phyloP scores from a whole-genome alignment of 148 eudicot genomes.

The Chenopodium suecicum region DNA sequence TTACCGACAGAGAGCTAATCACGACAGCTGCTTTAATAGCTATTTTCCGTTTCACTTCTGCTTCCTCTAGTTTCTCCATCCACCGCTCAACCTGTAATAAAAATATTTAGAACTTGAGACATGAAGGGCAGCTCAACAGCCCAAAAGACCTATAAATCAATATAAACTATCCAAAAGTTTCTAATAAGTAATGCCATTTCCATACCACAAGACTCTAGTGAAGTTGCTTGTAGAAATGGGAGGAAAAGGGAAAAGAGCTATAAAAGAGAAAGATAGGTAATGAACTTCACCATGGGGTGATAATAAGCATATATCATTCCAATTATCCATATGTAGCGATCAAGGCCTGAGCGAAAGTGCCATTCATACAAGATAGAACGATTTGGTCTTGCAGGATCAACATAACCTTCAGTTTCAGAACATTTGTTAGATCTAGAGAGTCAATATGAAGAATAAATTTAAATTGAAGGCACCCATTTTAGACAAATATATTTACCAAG shows the following conservation, averaged over 20 bases:
- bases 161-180: background rate
- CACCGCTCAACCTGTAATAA: constrained; percentile 76
- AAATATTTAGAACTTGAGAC: constrained; percentile 11
- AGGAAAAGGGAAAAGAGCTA: background rate
- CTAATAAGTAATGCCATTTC: background rate
- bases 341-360: constrained; percentile 97
- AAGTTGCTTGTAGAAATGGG: no score
- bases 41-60: constrained; percentile 60
- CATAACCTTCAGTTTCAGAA: constrained; percentile 57
- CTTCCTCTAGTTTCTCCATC: constrained; percentile 97
- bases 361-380: constrained; percentile 72
- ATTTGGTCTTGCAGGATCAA: constrained; percentile 74
- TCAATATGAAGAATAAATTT: constrained; percentile 10
- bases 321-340: constrained; percentile 96
- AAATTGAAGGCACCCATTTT: background rate
- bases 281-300: constrained; percentile 76
- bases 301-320: constrained; percentile 97
- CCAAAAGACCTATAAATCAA: background rate
- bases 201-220: background rate
- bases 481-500: constrained; percentile 49
- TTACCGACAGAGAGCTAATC: constrained; percentile 54
- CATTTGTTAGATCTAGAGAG: constrained; percentile 15
- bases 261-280: constrained; percentile 5
- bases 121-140: background rate
- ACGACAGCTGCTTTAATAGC: constrained; percentile 60